Base-by-base conservation (phyloP, 78 protist genomes). In the Cavenderia fasciculata region DNA sequence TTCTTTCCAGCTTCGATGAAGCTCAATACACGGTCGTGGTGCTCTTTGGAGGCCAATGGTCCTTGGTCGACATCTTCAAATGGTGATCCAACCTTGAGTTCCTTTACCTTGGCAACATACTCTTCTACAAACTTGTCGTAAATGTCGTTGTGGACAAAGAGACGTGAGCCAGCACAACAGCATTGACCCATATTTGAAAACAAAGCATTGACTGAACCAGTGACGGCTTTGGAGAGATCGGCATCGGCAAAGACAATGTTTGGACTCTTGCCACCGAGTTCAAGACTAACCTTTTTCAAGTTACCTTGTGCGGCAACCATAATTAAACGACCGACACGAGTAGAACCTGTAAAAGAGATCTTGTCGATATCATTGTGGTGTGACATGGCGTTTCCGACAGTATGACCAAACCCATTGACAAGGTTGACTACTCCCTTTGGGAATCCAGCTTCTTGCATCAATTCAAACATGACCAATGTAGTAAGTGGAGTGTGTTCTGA, bases 181-280 rank as follows among this genome's bases (percentile, higher is more conserved):
- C 85, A 78, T 57, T 95, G 97, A 18, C 98, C 97, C 18, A 56
- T 54, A 59, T 87, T 87, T 57, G 65, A 51, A 29, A 65, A 87
- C 43, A 87, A 25, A 12, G 69, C 93, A 65, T 66, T 44, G 29
- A 56, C 36, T 41, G 82, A 49, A 44, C 92, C 43, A 4, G 8
- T n/a, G n/a, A 92, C 82, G 16, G 78, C 93, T 31, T n/a, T 38
- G 27, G 87, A 96, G 2, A 97, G 21, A 76, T 97, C 97, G 25
- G 86, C 95, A 91, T 94, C 97, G 54, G 85, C 96, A 56, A 75
- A 92, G 12, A 97, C 63, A 57, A 97, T 77, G 47, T 86, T 47
- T 18, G 99, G 99, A 12, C 94, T 77, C 90, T 97, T 97, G 46
- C 99, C 99, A 33, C 99, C 99, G 5, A 96, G 93, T 90, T 95